phyloP scores from a whole-genome alignment of 148 eudicot species.

The Cornus florida region DNA sequence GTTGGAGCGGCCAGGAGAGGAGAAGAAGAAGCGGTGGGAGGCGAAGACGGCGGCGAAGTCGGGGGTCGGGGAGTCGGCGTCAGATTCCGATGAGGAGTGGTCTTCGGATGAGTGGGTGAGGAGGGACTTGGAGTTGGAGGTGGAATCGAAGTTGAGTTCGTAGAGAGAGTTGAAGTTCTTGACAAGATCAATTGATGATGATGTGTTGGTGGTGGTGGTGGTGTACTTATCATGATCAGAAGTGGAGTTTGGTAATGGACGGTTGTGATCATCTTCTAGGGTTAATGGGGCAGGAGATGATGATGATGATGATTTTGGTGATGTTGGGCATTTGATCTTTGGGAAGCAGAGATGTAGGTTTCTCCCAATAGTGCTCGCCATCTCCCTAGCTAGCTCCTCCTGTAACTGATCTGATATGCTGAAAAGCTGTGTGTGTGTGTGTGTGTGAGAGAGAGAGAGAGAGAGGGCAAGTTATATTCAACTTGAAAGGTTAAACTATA shows the following conservation, averaged over 20 bases:
- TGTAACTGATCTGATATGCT: background rate
- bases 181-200: slow-evolving; percentile 17
- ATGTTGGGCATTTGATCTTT: slow-evolving; percentile 36
- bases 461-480: background rate
- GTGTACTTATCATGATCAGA: background rate
- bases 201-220: slow-evolving; percentile 5
- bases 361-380: slow-evolving; percentile 47
- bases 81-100: slow-evolving; percentile 21
- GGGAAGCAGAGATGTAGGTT: slow-evolving; percentile 62
- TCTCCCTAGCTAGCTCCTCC: slow-evolving; percentile 3
- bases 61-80: slow-evolving; percentile 30
- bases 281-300: slow-evolving; percentile 5
- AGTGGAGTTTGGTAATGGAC: slow-evolving; percentile 11
- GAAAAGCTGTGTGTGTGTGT: background rate
- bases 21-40: slow-evolving; percentile 82
- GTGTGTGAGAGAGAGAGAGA: background rate
- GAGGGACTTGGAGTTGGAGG: slow-evolving; percentile 3
- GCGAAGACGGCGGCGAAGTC: slow-evolving; percentile 69
- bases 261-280: slow-evolving; percentile 26
- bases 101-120: slow-evolving; percentile 4
- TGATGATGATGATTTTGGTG: background rate
- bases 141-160: slow-evolving; percentile 20
- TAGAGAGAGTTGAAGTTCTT: slow-evolving; percentile 65
- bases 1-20: slow-evolving; percentile 87
- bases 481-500: background rate